These are phyloP conservation scores for Cryptosporidium sp. DNA, from an alignment of 169 alveolate genomes.

Conservation along the genomic window DNA sequence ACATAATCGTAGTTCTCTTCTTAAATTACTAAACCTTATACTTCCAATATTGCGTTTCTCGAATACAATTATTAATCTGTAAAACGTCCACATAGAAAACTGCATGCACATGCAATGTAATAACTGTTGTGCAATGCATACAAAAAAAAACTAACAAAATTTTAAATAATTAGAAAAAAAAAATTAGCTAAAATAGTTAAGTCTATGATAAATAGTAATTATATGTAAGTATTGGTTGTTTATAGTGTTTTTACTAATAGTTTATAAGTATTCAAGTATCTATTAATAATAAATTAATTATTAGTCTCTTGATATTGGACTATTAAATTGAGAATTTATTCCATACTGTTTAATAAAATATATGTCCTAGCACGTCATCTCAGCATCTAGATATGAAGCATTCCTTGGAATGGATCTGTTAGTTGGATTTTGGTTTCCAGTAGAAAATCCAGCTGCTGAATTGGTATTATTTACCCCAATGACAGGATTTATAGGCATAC, in stretches of 20 bases:
- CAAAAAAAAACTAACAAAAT: too few relatives aligned
- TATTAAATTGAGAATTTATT: not conserved
- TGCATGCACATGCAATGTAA: not conserved
- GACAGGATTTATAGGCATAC: not conserved
- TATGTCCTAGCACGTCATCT: not conserved
- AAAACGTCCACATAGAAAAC: not conserved
- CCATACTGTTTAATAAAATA: not conserved
- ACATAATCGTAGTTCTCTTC: not conserved
- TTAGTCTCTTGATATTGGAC: not conserved
- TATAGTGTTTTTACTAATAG: not conserved
- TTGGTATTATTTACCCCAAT: not conserved
- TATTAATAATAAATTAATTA: not conserved
- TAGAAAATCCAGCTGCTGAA: not conserved
- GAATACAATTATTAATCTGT: not conserved
- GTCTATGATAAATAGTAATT: not conserved
- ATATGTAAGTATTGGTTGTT: not conserved
- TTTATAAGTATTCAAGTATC: not conserved
- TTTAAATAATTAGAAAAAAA: too few relatives aligned
- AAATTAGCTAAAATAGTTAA: too few relatives aligned
- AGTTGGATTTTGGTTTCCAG: not conserved
- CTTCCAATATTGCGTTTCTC: not conserved
- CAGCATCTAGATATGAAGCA: conserved; percentile 3
- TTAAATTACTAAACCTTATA: too few relatives aligned
- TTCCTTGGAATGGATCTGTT: not conserved
- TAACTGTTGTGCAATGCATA: too few relatives aligned